Evolutionary conservation across 2,329 filamentous ascomycete genomes (phyloP).

Genomic region (Talaromyces amestolkiae): DNA sequence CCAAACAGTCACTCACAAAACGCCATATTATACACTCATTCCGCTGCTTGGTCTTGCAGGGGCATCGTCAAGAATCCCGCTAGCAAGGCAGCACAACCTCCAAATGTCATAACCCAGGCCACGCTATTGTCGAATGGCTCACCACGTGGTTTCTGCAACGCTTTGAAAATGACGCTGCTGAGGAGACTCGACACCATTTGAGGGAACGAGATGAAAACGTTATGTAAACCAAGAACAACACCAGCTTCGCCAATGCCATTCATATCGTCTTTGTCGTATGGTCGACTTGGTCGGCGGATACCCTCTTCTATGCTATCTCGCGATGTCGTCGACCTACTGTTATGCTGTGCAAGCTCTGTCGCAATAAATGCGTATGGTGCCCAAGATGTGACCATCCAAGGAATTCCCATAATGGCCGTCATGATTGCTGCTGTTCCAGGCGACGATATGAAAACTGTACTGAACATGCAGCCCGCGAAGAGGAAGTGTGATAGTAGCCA

Average conservation of each 20-base stretch:
- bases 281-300: not conserved
- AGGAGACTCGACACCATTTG: conserved; percentile 87
- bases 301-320: not conserved
- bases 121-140: conserved; percentile 82
- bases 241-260: conserved; percentile 68
- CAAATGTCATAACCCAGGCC: conserved; percentile 78
- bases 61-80: conserved; percentile 69
- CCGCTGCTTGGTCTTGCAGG: not conserved
- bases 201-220: conserved; percentile 89
- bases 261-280: not conserved
- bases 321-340: conserved; percentile 50
- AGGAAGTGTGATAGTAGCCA: conserved; percentile 83
- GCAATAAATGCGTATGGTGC: conserved; percentile 94
- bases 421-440: conserved; percentile 71
- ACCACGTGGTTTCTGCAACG: conserved; percentile 82
- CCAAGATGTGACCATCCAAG: conserved; percentile 91
- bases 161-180: conserved; percentile 78
- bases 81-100: conserved; percentile 72
- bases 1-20: not conserved
- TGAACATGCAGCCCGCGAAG: conserved; percentile 77
- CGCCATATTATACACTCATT: not conserved
- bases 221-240: conserved; percentile 90
- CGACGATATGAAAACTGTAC: conserved; percentile 73
- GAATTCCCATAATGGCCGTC: conserved; percentile 78
- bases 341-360: conserved; percentile 80